Evolutionary conservation across 1,284 basidiomycete genomes (phyloP), one percentile per base, ranked within the genome.

Genomic region (Ceratorhiza oryzae-sativae): DNA sequence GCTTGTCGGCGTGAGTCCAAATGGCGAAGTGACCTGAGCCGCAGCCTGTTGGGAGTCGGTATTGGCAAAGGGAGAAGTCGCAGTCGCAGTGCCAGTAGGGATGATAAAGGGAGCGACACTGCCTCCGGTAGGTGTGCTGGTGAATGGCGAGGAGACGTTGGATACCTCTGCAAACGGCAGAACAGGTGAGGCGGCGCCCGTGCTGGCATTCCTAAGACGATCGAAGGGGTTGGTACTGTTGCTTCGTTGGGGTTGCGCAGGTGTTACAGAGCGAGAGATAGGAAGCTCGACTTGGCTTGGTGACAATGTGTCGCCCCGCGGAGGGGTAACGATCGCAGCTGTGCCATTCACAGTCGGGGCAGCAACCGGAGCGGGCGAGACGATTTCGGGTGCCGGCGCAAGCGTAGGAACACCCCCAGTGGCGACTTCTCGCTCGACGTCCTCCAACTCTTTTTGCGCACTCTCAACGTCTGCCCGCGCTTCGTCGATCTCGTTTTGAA

Each of bases 161-260:
- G 81, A 77, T n/a, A 82, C 75, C 63, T 83, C 80, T 36, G 82
- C 79, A 75, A 88, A 85, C 2, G 87, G 81, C 70, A 84, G 78
- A 0, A 72, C 25, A 15, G 53, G 53, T 15, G 53, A 56, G 12
- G 53, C 53, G 20, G 53, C 30, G 5, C 62, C 72, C 78, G 32
- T 12, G 41, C 62, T 65, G 4, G 39, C 41, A 27, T 41, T 51
- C 12, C 0, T 83, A 83, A 96, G 81, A 48, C 92, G 84, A 75
- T 95, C 96, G 78, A 99, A 99, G 0, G 97, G 97, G 79, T 99
- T 99, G 77, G 90, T 97, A 77, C 93, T 95, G 81, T 51, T 80
- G 78, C 10, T 83, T 84, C 42, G 78, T 78, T 27, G 77, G 82
- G 8, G 81, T n/a, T 77, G 34, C 25, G 71, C 51, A 27, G 73